Evolutionary conservation across 768 basidiomycete species (phyloP).

Genomic region (Russula compacta): DNA sequence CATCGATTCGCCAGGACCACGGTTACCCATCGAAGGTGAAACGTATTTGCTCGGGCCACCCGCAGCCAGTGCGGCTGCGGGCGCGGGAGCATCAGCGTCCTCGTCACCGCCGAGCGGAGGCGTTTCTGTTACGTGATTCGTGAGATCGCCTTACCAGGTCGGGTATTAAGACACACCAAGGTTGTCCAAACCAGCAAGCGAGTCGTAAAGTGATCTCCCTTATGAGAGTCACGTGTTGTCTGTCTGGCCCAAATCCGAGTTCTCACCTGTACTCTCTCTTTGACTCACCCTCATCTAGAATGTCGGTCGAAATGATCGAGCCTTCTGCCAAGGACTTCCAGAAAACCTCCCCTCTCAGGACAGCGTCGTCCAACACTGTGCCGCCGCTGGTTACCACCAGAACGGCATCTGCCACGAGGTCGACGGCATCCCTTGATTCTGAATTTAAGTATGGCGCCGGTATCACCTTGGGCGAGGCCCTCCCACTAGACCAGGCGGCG

Average conservation of each 20-base stretch:
- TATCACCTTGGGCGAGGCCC: not conserved
- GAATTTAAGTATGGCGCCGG: not conserved
- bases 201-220: slow-evolving; percentile 96
- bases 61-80: slow-evolving; percentile 10
- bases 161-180: slow-evolving; percentile 35
- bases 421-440: not conserved
- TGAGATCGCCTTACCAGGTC: slow-evolving; percentile 4
- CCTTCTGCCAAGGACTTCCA: not conserved
- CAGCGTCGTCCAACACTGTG: not conserved
- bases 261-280: too few species aligned
- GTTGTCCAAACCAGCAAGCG: slow-evolving; percentile 65
- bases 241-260: too few species aligned
- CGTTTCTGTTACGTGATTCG: slow-evolving; percentile 26
- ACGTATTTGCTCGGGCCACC: slow-evolving; percentile 21
- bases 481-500: not conserved
- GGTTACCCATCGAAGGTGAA: slow-evolving; percentile 20
- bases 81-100: slow-evolving; percentile 27
- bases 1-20: slow-evolving; percentile 21
- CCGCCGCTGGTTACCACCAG: not conserved
- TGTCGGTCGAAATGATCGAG: too few species aligned
- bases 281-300: too few species aligned
- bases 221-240: too few species aligned
- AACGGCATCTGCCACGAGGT: not conserved
- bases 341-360: not conserved
- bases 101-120: slow-evolving; percentile 31